Conservation (phyloP, 1,139 yeast genomes). For the Petasospora rhodanensis region DNA sequence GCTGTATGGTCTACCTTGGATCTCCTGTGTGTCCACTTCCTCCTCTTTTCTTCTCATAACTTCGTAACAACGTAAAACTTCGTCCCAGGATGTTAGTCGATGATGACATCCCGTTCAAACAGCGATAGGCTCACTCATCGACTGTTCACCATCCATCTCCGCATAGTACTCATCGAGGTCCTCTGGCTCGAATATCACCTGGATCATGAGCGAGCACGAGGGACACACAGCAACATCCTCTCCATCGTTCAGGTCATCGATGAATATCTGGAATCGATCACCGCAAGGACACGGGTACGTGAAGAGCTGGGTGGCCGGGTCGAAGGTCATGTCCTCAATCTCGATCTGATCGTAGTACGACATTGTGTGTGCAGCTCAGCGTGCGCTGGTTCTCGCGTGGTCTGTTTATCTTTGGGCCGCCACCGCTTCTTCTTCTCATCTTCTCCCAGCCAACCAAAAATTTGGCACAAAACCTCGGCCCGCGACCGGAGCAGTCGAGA, state of each 20-base stretch:
- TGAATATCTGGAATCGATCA: conserved; percentile 80
- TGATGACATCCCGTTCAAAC: conserved; percentile 5
- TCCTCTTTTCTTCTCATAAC: conserved; percentile 7
- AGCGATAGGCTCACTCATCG: conserved; percentile 17
- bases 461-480: too few species aligned
- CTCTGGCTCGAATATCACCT: conserved; percentile 74
- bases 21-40: too few species aligned
- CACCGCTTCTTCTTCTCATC: too few species aligned
- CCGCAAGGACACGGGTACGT: conserved; percentile 99
- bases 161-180: conserved; percentile 42
- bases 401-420: too few species aligned
- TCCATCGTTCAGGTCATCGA: conserved; percentile 86
- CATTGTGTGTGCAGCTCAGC: conserved; percentile 6
- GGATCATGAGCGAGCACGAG: conserved; percentile 89
- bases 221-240: conserved; percentile 96
- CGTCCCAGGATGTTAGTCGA: too few species aligned
- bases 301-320: conserved; percentile 71
- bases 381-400: too few species aligned
- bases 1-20: too few species aligned
- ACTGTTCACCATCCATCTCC: conserved; percentile 23
- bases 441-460: too few species aligned
- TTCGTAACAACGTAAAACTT: conserved; percentile 4
- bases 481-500: too few species aligned
- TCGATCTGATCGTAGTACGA: conserved; percentile 83
- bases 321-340: conserved; percentile 94